These are phyloP conservation scores for Bonia amplexicaulis DNA, from an alignment of 176 grass and related monocot genomes.

Conservation along the genomic window DNA sequence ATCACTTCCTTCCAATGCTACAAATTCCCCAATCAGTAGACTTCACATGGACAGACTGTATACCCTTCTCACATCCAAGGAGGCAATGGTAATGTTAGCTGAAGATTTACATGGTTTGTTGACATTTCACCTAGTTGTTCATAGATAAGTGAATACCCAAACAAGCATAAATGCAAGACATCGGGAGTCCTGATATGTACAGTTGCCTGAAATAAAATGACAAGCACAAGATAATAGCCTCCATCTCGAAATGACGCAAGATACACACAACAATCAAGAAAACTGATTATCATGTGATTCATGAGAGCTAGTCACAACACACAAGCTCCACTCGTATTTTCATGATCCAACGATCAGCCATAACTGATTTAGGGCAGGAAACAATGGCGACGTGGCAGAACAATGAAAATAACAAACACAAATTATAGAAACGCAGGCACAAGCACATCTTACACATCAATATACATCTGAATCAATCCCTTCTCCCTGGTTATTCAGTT, in stretches of 20 bases:
- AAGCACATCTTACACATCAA: neutral
- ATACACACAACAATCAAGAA: neutral
- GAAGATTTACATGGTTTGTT: too few relatives aligned
- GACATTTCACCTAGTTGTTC: too few relatives aligned
- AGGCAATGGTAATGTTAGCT: too few relatives aligned
- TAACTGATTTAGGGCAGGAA: slow-evolving; percentile 23
- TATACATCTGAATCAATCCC: slow-evolving; percentile 12
- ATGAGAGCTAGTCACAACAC: neutral
- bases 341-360: slow-evolving; percentile 22
- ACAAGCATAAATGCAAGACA: too few relatives aligned
- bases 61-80: too few relatives aligned
- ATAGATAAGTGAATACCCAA: too few relatives aligned
- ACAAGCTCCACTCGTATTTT: slow-evolving; percentile 17
- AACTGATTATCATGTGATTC: slow-evolving; percentile 25
- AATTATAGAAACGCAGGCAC: neutral
- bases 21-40: too few relatives aligned
- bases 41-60: too few relatives aligned
- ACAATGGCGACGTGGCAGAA: slow-evolving; percentile 17
- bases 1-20: too few relatives aligned
- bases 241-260: slow-evolving; percentile 6
- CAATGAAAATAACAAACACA: slow-evolving; percentile 13
- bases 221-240: neutral
- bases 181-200: neutral
- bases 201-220: neutral
- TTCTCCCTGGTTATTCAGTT: slow-evolving; percentile 7